phyloP scores from a whole-genome alignment of 2,329 filamentous ascomycete genomes.

The Ascochyta lentis region DNA sequence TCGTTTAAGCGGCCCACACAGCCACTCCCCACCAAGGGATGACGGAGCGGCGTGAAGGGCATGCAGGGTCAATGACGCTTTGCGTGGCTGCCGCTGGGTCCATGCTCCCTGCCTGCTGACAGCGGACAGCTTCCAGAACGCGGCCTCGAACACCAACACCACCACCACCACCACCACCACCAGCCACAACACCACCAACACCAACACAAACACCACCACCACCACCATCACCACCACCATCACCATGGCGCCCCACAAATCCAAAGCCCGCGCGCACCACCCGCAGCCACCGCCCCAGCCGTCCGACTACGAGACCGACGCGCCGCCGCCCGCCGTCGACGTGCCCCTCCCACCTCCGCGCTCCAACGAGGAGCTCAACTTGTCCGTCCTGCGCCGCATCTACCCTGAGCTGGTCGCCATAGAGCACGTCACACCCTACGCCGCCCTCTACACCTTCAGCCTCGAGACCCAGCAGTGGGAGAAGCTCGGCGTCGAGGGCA shows the following conservation, averaged over 20 bases:
- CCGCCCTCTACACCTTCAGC: conserved; percentile 83
- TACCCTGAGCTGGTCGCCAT: conserved; percentile 76
- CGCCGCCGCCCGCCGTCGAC: conserved; percentile 46
- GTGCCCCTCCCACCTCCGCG: conserved; percentile 59
- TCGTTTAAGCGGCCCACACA: conserved; percentile 8
- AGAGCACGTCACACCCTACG: conserved; percentile 81
- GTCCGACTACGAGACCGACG: conserved; percentile 62
- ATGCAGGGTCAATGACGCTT: conserved; percentile 17
- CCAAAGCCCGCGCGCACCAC: conserved; percentile 40
- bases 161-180: not conserved
- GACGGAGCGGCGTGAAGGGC: conserved; percentile 5
- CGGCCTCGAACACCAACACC: conserved; percentile 1
- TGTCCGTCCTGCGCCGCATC: conserved; percentile 82
- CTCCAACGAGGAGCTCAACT: conserved; percentile 85
- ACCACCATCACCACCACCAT: not conserved
- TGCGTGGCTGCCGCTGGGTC: conserved; percentile 15
- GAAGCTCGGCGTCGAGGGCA: conserved; percentile 84
- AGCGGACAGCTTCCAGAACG: not conserved
- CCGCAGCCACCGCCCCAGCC: conserved; percentile 51
- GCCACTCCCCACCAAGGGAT: conserved; percentile 16
- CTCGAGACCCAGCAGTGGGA: conserved; percentile 74
- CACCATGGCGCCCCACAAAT: conserved; percentile 40
- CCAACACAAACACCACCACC: not conserved
- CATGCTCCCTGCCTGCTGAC: not conserved
- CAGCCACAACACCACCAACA: not conserved